Evolutionary conservation across 176 grass and related monocot species (phyloP), one percentile per base, ranked within the genome.

Genomic region (Tillandsia fasciculata): DNA sequence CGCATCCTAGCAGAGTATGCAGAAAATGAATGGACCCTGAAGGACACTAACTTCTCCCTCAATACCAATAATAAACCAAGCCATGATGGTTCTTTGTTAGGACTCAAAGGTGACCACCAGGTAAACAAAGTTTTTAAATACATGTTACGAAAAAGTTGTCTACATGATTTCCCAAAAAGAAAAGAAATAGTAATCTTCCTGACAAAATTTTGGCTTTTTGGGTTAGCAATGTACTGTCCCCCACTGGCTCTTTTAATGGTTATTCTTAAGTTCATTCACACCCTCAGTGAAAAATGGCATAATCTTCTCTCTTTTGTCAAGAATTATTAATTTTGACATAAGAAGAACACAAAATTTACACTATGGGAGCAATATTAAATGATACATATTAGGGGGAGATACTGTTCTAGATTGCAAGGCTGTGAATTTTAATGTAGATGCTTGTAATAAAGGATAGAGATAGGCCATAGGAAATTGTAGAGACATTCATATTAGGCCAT

Each of bases 21-120:
- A 13, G 84, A 92, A 47, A 85, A 77, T 28, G 85, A 85, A 53
- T 97, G 89, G 94, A 77, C 48, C 48, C 72, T 97, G 71, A 87
- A 61, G 64, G 61, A 23, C 64, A 87, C 77, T 48, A 83, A 70
- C 50, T 50, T 92, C 68, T 90, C 71, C 29, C 70, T 88, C n/a
- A 52, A 22, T 10, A 52, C 66, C 75, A 84, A 87, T 15, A 73
- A 78, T 15, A 76, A 67, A 71, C 53, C 73, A 9, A 73, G 11
- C 70, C 67, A 77, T 71, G 77, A 92, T 87, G 79, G 74, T 17
- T 80, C 65, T 51, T 72, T 79, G 24, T 82, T 88, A n/a, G 65
- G 87, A 29, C 69, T 97, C 52, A 77, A 79, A 87, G 74, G 74
- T 50, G 84, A 79, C 64, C 64, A 59, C 71, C 64, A 66, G 84